Percentiles rank a stretch among this genome's conserved stretches.
These are phyloP conservation scores for Pythium volutum DNA, from an alignment of 352 stramenopile genomes.

Conservation along the genomic window DNA sequence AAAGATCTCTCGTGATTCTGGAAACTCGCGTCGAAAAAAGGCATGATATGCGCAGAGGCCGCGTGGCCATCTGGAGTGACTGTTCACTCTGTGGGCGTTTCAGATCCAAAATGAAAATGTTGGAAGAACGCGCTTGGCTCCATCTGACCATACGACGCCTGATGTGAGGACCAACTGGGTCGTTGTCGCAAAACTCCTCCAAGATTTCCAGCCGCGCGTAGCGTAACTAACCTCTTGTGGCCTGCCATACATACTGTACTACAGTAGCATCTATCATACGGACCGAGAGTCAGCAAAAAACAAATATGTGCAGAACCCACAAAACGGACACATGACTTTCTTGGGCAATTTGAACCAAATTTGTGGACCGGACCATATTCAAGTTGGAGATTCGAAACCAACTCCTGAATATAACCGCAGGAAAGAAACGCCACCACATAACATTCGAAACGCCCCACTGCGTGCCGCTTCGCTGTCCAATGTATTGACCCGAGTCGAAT, in stretches of 20 bases:
- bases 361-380: no score
- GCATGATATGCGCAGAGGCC: not conserved
- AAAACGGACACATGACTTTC: no score
- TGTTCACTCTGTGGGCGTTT: not conserved
- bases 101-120: not conserved
- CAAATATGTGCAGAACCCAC: no score
- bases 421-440: not conserved
- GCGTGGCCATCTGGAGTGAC: not conserved
- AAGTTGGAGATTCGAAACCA: conserved; percentile 4
- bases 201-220: not conserved
- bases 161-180: not conserved
- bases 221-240: no score
- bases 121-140: not conserved
- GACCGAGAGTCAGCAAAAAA: no score
- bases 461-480: not conserved
- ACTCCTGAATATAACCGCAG: not conserved
- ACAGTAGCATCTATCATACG: no score
- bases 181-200: not conserved
- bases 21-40: not conserved
- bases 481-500: not conserved
- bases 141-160: conserved; percentile 3
- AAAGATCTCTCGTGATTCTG: no score
- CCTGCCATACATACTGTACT: no score
- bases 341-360: not conserved
- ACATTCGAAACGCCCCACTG: conserved; percentile 1